Evolutionary conservation across 331 rosid genomes (phyloP), one percentile per base, ranked within the genome.

Genomic region (Malus hybrid): DNA sequence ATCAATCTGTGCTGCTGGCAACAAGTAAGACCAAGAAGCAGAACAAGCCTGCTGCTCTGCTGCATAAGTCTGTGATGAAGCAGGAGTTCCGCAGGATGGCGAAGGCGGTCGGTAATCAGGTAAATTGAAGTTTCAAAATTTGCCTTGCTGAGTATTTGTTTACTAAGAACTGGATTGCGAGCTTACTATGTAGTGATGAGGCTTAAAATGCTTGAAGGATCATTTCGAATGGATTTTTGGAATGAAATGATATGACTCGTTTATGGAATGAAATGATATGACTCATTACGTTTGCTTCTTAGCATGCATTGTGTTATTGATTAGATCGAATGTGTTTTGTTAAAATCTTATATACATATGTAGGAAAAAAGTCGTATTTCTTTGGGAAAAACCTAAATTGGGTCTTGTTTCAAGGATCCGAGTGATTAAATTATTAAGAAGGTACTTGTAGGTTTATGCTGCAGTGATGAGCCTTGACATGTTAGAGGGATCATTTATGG

Each of bases 31-130:
- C 92, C 53, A 95, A 87, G 96, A 95, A 95, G 42, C 97, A 92
- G 66, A 95, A 84, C 88, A 90, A 90, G 71, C 99, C 99, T n/a
- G 82, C 93, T 55, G 83, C 91, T 18, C 72, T 82, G 85, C 86
- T 86, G 50, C 97, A 95, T 81, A 95, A 90, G 77, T 95, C 99
- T 57, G 75, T 89, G 70, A 79, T 95, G 93, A 95, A 95, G 75
- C 93, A 95, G 84, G 99, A 95, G 75, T 92, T 95, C 84, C 55
- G 85, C 5, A 88, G 93, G 70, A 89, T 95, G 97, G 93, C 93
- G 9, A 86, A 89, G 53, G 96, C 98, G 3, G 91, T 95, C 12
- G 34, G 58, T 5, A 88, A 92, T 75, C 99, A 95, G 99, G 98
- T 95, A 79, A 66, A 69, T 4, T 0, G 1, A 52, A 22, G 4